Evolutionary conservation across 768 basidiomycete genomes (phyloP).

Genomic region (Leccinum uliginosum): DNA sequence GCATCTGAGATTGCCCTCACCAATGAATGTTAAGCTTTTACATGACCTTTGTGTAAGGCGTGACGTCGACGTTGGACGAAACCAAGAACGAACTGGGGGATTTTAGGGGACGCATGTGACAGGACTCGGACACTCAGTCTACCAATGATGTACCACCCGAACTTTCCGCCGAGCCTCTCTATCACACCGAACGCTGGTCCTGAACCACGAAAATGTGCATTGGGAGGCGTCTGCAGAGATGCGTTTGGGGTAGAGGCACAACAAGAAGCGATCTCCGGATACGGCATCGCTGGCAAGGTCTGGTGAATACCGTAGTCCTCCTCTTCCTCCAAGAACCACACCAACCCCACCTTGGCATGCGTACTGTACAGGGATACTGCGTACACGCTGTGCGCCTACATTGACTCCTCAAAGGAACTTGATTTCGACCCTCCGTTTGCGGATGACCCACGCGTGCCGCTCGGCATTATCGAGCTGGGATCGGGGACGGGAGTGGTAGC

Average conservation of each 20-base stretch:
- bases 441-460: conserved; percentile 7
- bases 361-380: conserved; percentile 63
- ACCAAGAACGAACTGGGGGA: no score
- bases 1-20: background rate
- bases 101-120: no score
- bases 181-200: conserved; percentile 31
- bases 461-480: conserved; percentile 67
- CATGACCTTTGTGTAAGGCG: background rate
- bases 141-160: conserved; percentile 26
- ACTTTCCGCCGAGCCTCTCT: conserved; percentile 42
- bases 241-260: conserved; percentile 39
- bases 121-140: background rate
- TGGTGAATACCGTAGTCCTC: conserved; percentile 49
- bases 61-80: no score
- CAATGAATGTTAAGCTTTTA: background rate
- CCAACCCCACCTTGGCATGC: background rate
- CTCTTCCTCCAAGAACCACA: conserved; percentile 9
- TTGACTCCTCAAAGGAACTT: conserved; percentile 33
- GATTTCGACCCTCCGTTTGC: conserved; percentile 57
- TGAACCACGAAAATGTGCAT: background rate
- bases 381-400: conserved; percentile 53
- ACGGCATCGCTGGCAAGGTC: conserved; percentile 82
- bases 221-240: background rate
- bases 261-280: conserved; percentile 56
- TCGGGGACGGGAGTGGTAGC: conserved; percentile 71